These are phyloP conservation scores for Serpula lacrymans DNA, from an alignment of 768 basidiomycete genomes.

Conservation along the genomic window DNA sequence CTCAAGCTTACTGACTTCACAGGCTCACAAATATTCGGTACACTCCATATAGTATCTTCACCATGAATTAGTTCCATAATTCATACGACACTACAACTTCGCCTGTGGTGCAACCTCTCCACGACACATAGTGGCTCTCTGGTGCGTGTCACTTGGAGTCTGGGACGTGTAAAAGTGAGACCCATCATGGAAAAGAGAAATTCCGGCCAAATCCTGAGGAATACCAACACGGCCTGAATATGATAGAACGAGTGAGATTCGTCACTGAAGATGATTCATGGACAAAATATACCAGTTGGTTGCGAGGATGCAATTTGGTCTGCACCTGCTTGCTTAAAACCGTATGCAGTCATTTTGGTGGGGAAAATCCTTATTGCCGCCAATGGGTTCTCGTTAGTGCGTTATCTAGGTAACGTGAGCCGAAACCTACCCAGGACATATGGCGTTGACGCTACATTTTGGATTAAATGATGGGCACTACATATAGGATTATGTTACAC, in stretches of 20 bases:
- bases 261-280: not conserved
- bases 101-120: constrained; percentile 20
- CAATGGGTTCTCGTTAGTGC: not conserved
- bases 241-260: not conserved
- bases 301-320: constrained; percentile 49
- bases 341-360: constrained; percentile 81
- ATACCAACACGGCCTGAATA: constrained; percentile 58
- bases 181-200: constrained; percentile 70
- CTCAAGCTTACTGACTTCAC: too few relatives aligned
- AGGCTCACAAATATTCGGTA: too few relatives aligned
- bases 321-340: constrained; percentile 53
- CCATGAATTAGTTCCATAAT: not conserved
- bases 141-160: not conserved
- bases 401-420: not conserved
- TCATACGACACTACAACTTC: constrained; percentile 17
- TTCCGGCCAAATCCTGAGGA: constrained; percentile 68
- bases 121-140: constrained; percentile 11
- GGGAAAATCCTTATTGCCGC: constrained; percentile 58
- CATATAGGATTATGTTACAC: too few relatives aligned
- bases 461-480: constrained; percentile 4
- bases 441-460: constrained; percentile 81
- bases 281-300: constrained; percentile 53
- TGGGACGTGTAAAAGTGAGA: not conserved
- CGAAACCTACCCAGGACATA: constrained; percentile 65
- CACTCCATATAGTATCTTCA: too few relatives aligned